A percentile compares a stretch with the other conserved stretches of the same genome.
phyloP scores from a whole-genome alignment of 345 rosid genomes.

The Raphanus raphanistrum region DNA sequence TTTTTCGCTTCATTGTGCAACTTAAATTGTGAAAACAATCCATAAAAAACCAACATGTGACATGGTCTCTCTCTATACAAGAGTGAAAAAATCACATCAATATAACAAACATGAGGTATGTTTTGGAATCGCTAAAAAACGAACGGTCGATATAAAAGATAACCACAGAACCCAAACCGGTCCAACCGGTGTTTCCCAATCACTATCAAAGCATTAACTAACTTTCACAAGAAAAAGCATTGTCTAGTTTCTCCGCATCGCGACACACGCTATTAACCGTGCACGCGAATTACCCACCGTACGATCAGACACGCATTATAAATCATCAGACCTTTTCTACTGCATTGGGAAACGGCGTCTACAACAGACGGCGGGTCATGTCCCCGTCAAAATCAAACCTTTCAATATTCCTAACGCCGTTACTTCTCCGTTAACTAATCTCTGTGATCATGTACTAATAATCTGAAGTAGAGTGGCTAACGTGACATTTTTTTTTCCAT shows the following conservation, averaged over 20 bases:
- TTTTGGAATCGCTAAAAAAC: background rate
- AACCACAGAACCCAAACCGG: conserved; percentile 29
- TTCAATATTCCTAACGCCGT: conserved; percentile 48
- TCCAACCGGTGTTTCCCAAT: conserved; percentile 34
- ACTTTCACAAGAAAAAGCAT: conserved; percentile 42
- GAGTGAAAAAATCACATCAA: background rate
- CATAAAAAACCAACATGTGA: conserved; percentile 26
- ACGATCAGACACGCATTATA: background rate
- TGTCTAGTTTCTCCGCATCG: conserved; percentile 18
- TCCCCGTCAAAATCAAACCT: conserved; percentile 25
- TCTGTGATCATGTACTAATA: background rate
- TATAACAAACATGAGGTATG: no score
- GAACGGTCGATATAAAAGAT: conserved; percentile 7
- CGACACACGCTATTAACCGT: background rate
- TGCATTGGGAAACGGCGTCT: conserved; percentile 34
- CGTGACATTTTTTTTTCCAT: no score
- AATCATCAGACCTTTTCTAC: background rate
- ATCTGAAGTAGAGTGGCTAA: background rate
- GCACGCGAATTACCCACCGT: conserved; percentile 18
- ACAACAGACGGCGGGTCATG: conserved; percentile 25
- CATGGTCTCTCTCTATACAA: conserved; percentile 34
- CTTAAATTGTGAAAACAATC: conserved; percentile 8
- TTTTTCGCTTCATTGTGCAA: background rate
- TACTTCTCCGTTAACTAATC: conserved; percentile 61
- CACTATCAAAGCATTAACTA: conserved; percentile 38